Base-by-base conservation (phyloP, 139 green algal species). In the Volvox africanus region DNA sequence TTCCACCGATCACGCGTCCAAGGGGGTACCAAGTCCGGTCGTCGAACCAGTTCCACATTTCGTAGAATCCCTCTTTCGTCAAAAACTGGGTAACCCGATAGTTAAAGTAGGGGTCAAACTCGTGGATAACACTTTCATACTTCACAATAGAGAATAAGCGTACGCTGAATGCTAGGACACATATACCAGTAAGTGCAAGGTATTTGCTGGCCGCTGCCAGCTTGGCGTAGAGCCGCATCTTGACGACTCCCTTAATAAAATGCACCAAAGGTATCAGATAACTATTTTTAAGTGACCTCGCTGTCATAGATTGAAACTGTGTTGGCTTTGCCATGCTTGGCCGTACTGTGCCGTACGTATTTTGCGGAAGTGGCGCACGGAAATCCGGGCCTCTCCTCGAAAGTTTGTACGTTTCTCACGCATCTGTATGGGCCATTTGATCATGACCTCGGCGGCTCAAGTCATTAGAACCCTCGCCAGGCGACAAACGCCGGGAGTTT, bases 21-120 rank as follows among this genome's bases (percentile, higher is more conserved):
- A 99, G 93, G 0, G 97, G 97, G 86, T 99, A 99, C 97, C 97
- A 99, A 0, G 97, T 98, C 37, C 94, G 93, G 16, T 96, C 95
- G 92, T 99, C 97, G 88, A 99, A 99, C 94, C 96, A 99, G 92
- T 99, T 97, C 97, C 97, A 99, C 61, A 98, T 93, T 35, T 96
- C 93, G 83, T 98, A 98, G 68, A 98, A 97, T 20, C 96, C 96
- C 44, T 98, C 80, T 32, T 97, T 95, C 20, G 96, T 97, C 22
- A 99, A 93, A 92, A 97, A 99, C 84, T 96, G 93, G 0, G 96
- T 98, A 24, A 98, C 97, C 0, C 96, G 93, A 87, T 98, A 98
- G 94, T 98, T 98, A 94, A 98, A 89, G 67, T 88, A 93, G 32
- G 82, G 84, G 55, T 90, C 89, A 68, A 96, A 95, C 85, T 96